These are phyloP conservation scores for Gymnopus androsaceus DNA, from an alignment of 1,284 basidiomycete genomes.

Conservation along the genomic window DNA sequence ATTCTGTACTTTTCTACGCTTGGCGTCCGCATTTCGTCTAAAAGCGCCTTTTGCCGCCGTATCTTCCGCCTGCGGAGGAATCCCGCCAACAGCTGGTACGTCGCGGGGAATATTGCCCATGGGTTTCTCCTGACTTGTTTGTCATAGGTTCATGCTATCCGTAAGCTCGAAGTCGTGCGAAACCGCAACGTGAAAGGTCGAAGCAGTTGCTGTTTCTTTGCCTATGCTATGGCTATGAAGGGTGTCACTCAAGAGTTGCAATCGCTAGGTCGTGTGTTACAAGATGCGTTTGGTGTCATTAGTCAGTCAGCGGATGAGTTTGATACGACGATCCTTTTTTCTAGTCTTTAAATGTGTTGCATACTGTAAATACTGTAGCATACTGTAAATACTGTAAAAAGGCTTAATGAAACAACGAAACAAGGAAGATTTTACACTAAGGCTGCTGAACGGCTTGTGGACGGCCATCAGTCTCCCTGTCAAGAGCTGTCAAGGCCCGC, in stretches of 20 bases:
- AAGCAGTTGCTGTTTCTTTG: constrained; percentile 90
- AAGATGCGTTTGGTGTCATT: constrained; percentile 88
- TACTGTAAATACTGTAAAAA: too few species aligned
- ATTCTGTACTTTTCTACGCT: constrained; percentile 90
- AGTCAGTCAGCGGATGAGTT: constrained; percentile 70
- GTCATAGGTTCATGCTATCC: constrained; percentile 76
- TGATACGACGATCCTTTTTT: too few species aligned
- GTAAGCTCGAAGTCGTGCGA: constrained; percentile 83
- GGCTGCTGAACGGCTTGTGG: too few species aligned
- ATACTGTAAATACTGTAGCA: too few species aligned
- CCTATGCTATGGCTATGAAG: constrained; percentile 91
- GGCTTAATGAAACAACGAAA: too few species aligned
- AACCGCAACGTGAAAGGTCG: constrained; percentile 71
- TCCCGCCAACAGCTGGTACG: constrained; percentile 77
- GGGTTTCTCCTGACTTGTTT: not conserved
- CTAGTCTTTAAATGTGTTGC: too few species aligned
- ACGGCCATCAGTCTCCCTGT: too few species aligned
- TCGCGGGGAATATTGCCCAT: constrained; percentile 1
- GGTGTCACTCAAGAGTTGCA: constrained; percentile 89
- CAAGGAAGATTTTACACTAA: too few species aligned
- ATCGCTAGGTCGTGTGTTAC: constrained; percentile 72
- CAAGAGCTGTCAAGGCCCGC: too few species aligned
- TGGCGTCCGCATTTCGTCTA: constrained; percentile 82
- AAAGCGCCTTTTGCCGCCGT: constrained; percentile 93
- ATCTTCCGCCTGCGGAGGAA: constrained; percentile 89